Conservation (phyloP, 2,329 filamentous ascomycete genomes). For the Fusarium drepaniforme region DNA sequence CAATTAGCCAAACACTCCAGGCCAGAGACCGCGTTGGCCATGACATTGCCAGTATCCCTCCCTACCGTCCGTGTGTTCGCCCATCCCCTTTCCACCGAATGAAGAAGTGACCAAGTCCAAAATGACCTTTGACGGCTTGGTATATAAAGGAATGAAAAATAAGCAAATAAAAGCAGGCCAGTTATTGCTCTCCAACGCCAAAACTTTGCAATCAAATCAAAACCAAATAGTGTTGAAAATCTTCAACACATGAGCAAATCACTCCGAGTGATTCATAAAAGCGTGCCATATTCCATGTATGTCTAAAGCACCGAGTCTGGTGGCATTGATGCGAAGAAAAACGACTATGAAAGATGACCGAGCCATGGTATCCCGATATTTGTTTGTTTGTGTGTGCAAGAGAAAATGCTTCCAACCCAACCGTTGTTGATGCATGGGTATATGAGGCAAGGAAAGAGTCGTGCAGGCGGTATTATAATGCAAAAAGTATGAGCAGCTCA, state of each 20-base stretch:
- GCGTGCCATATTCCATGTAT: constrained; percentile 18
- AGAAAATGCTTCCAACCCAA: constrained; percentile 29
- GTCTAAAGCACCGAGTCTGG: constrained; percentile 9
- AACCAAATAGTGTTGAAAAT: constrained; percentile 26
- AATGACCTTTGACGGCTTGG: constrained; percentile 10
- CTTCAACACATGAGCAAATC: constrained; percentile 31
- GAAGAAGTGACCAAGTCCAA: constrained; percentile 7
- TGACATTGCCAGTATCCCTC: constrained; percentile 25
- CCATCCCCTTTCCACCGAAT: constrained; percentile 3
- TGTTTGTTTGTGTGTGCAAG: constrained; percentile 16
- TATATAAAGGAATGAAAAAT: constrained; percentile 17
- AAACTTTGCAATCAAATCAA: constrained; percentile 24
- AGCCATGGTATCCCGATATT: constrained; percentile 18
- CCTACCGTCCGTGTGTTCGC: constrained; percentile 21
- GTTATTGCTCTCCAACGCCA: constrained; percentile 38
- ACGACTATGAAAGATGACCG: constrained; percentile 20
- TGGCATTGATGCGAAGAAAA: constrained; percentile 23
- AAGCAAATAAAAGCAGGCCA: constrained; percentile 23
- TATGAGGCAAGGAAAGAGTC: constrained; percentile 14
- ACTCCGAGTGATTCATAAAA: constrained; percentile 22
- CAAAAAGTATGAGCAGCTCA: constrained; percentile 2
- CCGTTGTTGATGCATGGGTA: constrained; percentile 12
- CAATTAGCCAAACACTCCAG: constrained; percentile 28
- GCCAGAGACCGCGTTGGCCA: constrained; percentile 20
- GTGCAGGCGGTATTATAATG: constrained; percentile 13